These are phyloP conservation scores for Vigna angularis DNA, from an alignment of 306 rosid species.

Conservation along the genomic window DNA sequence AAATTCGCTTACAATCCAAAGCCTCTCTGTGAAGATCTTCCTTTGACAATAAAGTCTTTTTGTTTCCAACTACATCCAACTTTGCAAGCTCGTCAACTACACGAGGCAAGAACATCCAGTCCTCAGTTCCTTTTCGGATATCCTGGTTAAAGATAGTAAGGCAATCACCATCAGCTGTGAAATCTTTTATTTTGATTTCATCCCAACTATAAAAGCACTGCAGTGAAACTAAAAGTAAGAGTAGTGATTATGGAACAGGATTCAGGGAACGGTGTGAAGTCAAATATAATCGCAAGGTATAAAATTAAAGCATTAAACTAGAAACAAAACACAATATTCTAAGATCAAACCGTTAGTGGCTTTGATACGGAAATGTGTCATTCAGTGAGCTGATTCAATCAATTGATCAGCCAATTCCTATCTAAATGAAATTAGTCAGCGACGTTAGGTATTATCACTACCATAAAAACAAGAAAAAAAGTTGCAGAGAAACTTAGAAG, in stretches of 20 bases:
- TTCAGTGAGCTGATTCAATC: not conserved
- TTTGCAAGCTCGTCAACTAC: constrained; percentile 83
- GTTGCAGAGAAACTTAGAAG: not conserved
- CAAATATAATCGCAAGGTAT: constrained; percentile 5
- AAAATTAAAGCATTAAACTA: not conserved
- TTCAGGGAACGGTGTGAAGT: constrained; percentile 9
- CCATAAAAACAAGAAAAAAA: not conserved
- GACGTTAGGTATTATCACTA: not conserved
- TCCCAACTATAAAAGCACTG: constrained; percentile 21
- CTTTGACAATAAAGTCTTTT: constrained; percentile 52
- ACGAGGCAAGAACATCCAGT: constrained; percentile 79
- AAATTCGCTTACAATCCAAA: constrained; percentile 66
- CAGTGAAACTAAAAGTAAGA: constrained; percentile 37
- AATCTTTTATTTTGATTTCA: not conserved
- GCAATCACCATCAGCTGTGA: constrained; percentile 29
- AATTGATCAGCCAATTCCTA: constrained; percentile 19
- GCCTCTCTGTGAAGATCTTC: constrained; percentile 71
- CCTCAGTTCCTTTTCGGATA: constrained; percentile 62
- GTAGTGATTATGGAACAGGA: not conserved
- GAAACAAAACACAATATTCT: constrained; percentile 28
- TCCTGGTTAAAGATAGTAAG: constrained; percentile 56
- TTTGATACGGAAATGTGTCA: not conserved
- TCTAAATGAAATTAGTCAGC: constrained; percentile 2
- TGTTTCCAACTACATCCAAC: constrained; percentile 49
- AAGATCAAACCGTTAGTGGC: constrained; percentile 8